phyloP scores from a whole-genome alignment of 192 early-diverging fungal species.

The Dissophora globulifera region DNA sequence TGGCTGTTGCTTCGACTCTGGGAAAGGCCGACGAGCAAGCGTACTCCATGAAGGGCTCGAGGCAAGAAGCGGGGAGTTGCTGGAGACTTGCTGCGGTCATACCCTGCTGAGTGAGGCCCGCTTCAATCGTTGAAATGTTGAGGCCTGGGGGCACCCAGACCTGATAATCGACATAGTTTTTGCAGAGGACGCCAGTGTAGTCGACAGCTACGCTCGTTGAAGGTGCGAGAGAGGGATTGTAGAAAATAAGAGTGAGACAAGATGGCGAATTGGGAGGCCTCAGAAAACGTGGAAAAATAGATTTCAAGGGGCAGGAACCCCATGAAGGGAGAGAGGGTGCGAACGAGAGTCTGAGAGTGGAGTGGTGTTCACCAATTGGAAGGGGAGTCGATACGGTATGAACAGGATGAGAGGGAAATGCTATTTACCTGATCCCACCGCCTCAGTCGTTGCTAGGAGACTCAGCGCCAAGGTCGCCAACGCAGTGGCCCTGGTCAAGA shows the following conservation, averaged over 20 bases:
- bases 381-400: no score
- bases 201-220: slow-evolving; percentile 7
- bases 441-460: slow-evolving; percentile 15
- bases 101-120: neutral
- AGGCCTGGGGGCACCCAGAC: slow-evolving; percentile 20
- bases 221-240: neutral
- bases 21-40: slow-evolving; percentile 33
- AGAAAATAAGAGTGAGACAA: no score
- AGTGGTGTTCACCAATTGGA: no score
- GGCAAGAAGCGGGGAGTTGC: neutral
- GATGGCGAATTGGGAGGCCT: no score
- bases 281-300: no score
- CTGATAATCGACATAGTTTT: slow-evolving; percentile 23
- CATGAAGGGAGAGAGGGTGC: neutral
- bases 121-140: slow-evolving; percentile 11
- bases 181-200: slow-evolving; percentile 29
- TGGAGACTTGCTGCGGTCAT: slow-evolving; percentile 1
- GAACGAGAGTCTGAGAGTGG: no score
- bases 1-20: slow-evolving; percentile 6
- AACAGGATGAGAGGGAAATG: no score
- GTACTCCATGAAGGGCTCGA: slow-evolving; percentile 21
- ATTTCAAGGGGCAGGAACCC: no score
- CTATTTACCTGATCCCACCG: slow-evolving; percentile 22
- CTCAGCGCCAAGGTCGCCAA: slow-evolving; percentile 12
- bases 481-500: slow-evolving; percentile 16